A percentile compares a stretch with the other conserved stretches of the same genome.
Conservation (phyloP, 345 rosid species). For the Atalantia buxifolia region DNA sequence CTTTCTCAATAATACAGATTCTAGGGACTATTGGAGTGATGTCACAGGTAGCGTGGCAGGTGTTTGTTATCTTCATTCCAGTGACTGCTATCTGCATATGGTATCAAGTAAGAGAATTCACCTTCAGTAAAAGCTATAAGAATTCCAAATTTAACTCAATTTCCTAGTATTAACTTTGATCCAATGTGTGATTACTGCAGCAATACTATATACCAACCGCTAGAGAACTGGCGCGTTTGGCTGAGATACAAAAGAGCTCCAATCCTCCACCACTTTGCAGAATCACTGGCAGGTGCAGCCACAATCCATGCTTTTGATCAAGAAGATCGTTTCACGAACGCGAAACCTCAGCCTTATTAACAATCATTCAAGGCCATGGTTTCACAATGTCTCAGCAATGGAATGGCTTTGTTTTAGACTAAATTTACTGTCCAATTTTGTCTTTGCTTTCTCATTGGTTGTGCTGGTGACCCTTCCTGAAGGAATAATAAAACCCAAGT, state of each 20-base stretch:
- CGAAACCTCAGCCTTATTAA: slow-evolving; percentile 71
- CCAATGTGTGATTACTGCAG: slow-evolving; percentile 31
- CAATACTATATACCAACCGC: slow-evolving; percentile 90
- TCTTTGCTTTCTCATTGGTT: slow-evolving; percentile 82
- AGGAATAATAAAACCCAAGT: slow-evolving; percentile 93
- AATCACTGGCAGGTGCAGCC: slow-evolving; percentile 86
- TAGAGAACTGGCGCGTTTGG: slow-evolving; percentile 85
- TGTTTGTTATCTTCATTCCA: slow-evolving; percentile 92
- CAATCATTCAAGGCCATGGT: slow-evolving; percentile 90
- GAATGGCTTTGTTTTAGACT: slow-evolving; percentile 96
- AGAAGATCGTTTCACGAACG: slow-evolving; percentile 52
- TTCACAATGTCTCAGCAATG: slow-evolving; percentile 81
- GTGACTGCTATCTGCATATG: slow-evolving; percentile 89
- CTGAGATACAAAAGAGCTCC: slow-evolving; percentile 86
- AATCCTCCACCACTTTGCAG: slow-evolving; percentile 93
- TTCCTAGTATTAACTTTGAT: background rate
- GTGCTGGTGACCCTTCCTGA: slow-evolving; percentile 87
- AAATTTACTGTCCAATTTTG: slow-evolving; percentile 81
- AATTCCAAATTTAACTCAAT: background rate
- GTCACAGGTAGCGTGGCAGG: slow-evolving; percentile 98
- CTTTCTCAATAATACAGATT: slow-evolving; percentile 76
- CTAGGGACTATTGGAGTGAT: slow-evolving; percentile 81
- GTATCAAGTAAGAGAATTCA: slow-evolving; percentile 66
- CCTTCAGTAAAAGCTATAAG: background rate
- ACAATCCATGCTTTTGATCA: slow-evolving; percentile 87